Evolutionary conservation across 2,329 filamentous ascomycete genomes (phyloP).

Genomic region (Chaetomium globosum): DNA sequence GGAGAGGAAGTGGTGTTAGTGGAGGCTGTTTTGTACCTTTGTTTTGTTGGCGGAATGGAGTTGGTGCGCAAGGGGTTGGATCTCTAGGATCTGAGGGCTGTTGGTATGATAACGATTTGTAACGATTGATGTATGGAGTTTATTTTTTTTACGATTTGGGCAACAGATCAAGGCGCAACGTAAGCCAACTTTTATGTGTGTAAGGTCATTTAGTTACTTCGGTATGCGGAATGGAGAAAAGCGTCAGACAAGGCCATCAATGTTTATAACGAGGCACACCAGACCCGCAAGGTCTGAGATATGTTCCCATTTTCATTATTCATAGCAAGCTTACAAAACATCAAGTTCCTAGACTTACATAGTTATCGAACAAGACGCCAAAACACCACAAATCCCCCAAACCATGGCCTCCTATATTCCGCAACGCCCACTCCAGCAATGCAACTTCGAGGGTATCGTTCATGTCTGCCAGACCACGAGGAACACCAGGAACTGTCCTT

Average conservation of each 20-base stretch:
- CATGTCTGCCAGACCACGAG: neutral
- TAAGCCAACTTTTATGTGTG: neutral
- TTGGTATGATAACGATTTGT: slow-evolving; percentile 1
- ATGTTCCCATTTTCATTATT: neutral
- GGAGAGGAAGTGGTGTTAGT: neutral
- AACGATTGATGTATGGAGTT: slow-evolving; percentile 5
- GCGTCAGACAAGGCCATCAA: neutral
- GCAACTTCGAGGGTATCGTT: neutral
- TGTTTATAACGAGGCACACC: neutral
- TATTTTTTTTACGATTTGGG: neutral
- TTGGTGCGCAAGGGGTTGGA: neutral
- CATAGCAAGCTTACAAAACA: neutral
- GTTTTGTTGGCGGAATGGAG: neutral
- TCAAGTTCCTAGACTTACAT: neutral
- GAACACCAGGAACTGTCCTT: neutral
- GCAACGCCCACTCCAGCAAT: slow-evolving; percentile 1
- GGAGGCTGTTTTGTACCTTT: neutral
- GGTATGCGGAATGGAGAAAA: neutral
- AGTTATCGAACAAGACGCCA: neutral
- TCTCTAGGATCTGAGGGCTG: neutral
- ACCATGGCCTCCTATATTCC: neutral
- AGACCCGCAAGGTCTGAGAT: neutral
- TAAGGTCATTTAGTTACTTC: neutral
- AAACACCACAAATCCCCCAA: neutral
- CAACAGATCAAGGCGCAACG: neutral